Evolutionary conservation across 768 basidiomycete species (phyloP).

Genomic region (Hysterangium stoloniferum): DNA sequence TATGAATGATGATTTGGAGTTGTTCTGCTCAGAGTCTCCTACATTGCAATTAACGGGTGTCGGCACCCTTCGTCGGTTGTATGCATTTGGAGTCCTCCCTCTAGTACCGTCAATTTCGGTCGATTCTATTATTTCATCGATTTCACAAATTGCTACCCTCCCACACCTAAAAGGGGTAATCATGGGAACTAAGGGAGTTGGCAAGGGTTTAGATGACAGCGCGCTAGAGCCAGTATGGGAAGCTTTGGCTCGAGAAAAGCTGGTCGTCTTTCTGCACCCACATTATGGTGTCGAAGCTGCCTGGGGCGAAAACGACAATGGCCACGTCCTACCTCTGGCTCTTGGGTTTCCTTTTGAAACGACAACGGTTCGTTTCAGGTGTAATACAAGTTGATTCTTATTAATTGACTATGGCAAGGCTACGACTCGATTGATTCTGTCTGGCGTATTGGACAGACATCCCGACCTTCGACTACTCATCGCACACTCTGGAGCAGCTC

Average conservation of each 20-base stretch:
- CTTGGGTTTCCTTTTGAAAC: slow-evolving; percentile 90
- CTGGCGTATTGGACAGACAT: slow-evolving; percentile 74
- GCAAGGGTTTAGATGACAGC: slow-evolving; percentile 74
- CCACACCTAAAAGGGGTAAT: slow-evolving; percentile 71
- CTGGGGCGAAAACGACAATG: slow-evolving; percentile 74
- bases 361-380: slow-evolving; percentile 52
- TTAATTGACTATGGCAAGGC: slow-evolving; percentile 32
- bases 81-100: slow-evolving; percentile 79
- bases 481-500: slow-evolving; percentile 81
- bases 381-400: not conserved
- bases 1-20: slow-evolving; percentile 70
- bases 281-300: slow-evolving; percentile 78
- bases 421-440: slow-evolving; percentile 70
- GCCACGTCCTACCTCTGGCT: slow-evolving; percentile 81
- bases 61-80: slow-evolving; percentile 49
- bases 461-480: slow-evolving; percentile 69
- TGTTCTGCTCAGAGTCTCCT: slow-evolving; percentile 67
- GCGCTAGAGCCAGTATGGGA: slow-evolving; percentile 75
- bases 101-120: slow-evolving; percentile 61
- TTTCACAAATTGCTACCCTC: slow-evolving; percentile 56
- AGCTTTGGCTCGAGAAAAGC: slow-evolving; percentile 58
- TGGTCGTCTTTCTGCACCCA: slow-evolving; percentile 80
- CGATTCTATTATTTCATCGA: slow-evolving; percentile 49
- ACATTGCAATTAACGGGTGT: slow-evolving; percentile 24
- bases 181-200: slow-evolving; percentile 73